Evolutionary conservation across 2,329 filamentous ascomycete genomes (phyloP).

Genomic region (Diaporthe eres): DNA sequence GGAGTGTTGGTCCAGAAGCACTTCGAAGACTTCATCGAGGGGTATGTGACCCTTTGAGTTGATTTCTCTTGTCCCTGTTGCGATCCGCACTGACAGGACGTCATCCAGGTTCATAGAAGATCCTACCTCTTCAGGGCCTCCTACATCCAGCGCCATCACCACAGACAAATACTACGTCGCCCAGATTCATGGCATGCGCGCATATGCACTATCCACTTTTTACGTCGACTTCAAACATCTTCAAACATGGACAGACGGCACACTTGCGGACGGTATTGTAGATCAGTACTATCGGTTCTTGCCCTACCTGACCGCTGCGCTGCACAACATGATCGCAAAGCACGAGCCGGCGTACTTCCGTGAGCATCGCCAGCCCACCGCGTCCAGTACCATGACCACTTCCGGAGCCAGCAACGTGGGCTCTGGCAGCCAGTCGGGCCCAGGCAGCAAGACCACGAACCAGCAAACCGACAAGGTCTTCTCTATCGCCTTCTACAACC

Average conservation of each 20-base stretch:
- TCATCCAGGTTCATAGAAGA: slow-evolving; percentile 75
- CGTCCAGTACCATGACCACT: slow-evolving; percentile 79
- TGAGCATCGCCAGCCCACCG: slow-evolving; percentile 88
- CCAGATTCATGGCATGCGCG: slow-evolving; percentile 83
- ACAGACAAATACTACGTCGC: slow-evolving; percentile 89
- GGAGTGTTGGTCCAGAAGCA: slow-evolving; percentile 81
- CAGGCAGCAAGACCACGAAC: slow-evolving; percentile 83
- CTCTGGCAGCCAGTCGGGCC: slow-evolving; percentile 74
- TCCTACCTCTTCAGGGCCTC: slow-evolving; percentile 72
- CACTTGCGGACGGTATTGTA: slow-evolving; percentile 87
- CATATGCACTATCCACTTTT: slow-evolving; percentile 83
- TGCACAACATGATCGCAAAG: slow-evolving; percentile 95
- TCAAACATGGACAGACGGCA: slow-evolving; percentile 80
- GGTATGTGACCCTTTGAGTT: slow-evolving; percentile 61
- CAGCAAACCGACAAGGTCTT: slow-evolving; percentile 99
- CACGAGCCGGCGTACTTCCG: slow-evolving; percentile 95
- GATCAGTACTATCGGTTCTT: slow-evolving; percentile 95
- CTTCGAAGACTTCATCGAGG: slow-evolving; percentile 86
- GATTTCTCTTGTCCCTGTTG: slow-evolving; percentile 6
- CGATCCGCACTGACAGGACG: slow-evolving; percentile 26
- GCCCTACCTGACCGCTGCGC: slow-evolving; percentile 87
- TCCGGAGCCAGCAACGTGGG: slow-evolving; percentile 75
- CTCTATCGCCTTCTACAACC: slow-evolving; percentile 91
- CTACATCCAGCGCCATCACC: slow-evolving; percentile 77
- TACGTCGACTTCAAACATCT: slow-evolving; percentile 93